Conservation (phyloP, 208 protist species). For the Crithidia brevicula region DNA sequence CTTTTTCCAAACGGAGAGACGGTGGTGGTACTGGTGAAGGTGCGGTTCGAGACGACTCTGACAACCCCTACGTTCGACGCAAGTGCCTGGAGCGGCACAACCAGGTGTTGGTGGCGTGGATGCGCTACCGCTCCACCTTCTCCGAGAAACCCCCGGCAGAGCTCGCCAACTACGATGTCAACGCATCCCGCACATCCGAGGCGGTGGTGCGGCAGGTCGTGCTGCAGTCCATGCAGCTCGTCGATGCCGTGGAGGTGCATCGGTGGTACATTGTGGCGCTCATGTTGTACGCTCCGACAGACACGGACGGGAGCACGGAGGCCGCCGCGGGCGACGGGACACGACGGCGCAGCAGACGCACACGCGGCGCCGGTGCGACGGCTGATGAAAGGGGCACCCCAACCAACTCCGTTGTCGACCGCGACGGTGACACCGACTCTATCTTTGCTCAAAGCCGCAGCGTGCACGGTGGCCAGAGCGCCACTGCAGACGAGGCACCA, state of each 20-base stretch:
- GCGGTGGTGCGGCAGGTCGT: slow-evolving; percentile 33
- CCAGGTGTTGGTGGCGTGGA: slow-evolving; percentile 27
- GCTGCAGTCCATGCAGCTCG: slow-evolving; percentile 41
- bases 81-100: slow-evolving; percentile 30
- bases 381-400: no score
- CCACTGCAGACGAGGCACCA: not conserved
- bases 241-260: slow-evolving; percentile 51
- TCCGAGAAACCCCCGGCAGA: not conserved
- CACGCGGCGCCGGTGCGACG: not conserved
- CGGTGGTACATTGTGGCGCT: slow-evolving; percentile 73
- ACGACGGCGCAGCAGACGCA: not conserved
- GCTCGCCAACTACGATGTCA: slow-evolving; percentile 21
- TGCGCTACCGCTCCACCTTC: slow-evolving; percentile 18
- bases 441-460: slow-evolving; percentile 7
- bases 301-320: not conserved
- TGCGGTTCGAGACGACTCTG: not conserved
- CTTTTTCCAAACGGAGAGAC: not conserved
- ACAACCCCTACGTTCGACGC: slow-evolving; percentile 4
- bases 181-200: slow-evolving; percentile 21
- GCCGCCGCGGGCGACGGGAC: not conserved
- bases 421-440: slow-evolving; percentile 3
- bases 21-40: not conserved
- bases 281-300: slow-evolving; percentile 30
- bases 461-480: not conserved
- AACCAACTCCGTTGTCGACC: not conserved